Conservation (phyloP, 495 filamentous ascomycete species). For the Tricharina praecox region DNA sequence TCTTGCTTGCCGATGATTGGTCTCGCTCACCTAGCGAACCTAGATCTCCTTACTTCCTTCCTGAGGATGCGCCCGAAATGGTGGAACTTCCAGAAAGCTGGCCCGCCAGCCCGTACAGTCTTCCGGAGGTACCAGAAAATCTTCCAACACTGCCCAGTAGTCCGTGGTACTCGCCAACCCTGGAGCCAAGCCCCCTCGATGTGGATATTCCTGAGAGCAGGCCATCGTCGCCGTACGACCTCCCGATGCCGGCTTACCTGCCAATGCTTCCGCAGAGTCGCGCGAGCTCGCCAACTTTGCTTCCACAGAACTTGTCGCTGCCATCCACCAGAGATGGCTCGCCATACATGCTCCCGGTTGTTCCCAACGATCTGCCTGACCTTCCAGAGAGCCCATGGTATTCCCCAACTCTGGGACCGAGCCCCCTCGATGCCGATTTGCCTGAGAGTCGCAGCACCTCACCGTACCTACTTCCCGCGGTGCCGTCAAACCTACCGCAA, state of each 20-base stretch:
- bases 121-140: neutral
- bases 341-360: constrained; percentile 1
- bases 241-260: neutral
- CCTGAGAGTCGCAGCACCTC: neutral
- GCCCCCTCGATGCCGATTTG: neutral
- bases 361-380: constrained; percentile 3
- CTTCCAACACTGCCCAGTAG: constrained; percentile 1
- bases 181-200: neutral
- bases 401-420: neutral
- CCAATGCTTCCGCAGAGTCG: constrained; percentile 9
- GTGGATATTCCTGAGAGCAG: neutral
- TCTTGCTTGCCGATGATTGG: no score
- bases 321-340: neutral
- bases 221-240: constrained; percentile 2
- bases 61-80: neutral
- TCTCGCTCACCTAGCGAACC: no score
- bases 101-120: neutral
- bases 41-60: neutral
- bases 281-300: neutral
- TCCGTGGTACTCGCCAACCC: neutral
- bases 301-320: neutral
- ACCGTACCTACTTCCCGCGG: neutral
- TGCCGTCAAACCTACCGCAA: constrained; percentile 4
- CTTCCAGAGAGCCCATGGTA: neutral
- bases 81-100: constrained; percentile 3